Evolutionary conservation across 495 filamentous ascomycete species (phyloP), one percentile per base, ranked within the genome.

Genomic region (Podospora sp.): DNA sequence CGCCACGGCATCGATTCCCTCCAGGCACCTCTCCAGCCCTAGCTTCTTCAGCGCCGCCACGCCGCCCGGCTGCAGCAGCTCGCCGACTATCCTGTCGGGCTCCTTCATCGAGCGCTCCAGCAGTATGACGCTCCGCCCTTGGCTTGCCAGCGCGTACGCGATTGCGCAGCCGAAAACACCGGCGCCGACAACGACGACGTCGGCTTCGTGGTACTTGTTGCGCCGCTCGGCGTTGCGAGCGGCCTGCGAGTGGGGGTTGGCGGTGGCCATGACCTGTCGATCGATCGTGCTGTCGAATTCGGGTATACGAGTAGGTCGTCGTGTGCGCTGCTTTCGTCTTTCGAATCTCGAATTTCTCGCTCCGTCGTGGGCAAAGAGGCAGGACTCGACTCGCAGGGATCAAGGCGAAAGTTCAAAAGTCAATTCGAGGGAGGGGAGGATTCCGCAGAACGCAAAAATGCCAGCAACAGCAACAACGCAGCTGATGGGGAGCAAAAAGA

Each of bases 51-150:
- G 82, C 21, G 96, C 93, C 52, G 83, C 79, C 49, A 97, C 89
- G 51, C 95, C 95, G 33, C 95, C 95, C 4, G 95, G 95, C 76
- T 99, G 95, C 73, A 99, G 80, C 66, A 99, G 79, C 81, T 99
- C 95, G 63, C 95, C 95, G 22, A 99, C 94, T 72, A 99, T 99
- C 63, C 95, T 89, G 81, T 98, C 92, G 14, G 95, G 95, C 80
- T 97, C 92, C 79, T 94, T 93, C 76, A 97, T 81, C 77, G 90
- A 94, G 69, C 84, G 83, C 79, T 99, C 95, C 22, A 99, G 86
- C 59, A 99, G 81, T n/a, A 97, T 85, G 18, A 99, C 93, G 74
- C 89, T 94, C 40, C 95, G 88, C 14, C 93, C 93, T 77, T 98
- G 96, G 55, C 86, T 86, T 14, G 88, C 89, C 46, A 94, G 86